Base-by-base conservation (phyloP, 768 basidiomycete genomes). In the Rhodotorula toruloides region DNA sequence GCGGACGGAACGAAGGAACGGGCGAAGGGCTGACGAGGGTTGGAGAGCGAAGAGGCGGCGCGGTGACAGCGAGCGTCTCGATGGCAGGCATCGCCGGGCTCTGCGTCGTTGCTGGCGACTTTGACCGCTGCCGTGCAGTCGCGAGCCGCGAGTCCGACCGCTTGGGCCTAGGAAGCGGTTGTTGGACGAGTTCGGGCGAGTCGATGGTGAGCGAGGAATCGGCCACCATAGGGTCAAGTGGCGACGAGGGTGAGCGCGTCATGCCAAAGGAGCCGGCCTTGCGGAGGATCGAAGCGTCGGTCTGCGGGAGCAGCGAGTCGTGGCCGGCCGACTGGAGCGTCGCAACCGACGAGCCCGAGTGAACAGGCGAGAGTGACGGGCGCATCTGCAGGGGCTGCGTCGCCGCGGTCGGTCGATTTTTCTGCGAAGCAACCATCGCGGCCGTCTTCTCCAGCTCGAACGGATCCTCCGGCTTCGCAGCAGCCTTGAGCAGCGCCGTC, bases 231-330 rank as follows among this genome's bases (percentile, higher is more conserved):
- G 71, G 71, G 32, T 67, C 66, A 9, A 74, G 67, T 10, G 73
- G 71, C 10, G 57, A 44, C 32, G 71, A 64, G 12, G 65, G 68
- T 16, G 63, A 67, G 21, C 55, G 61, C 31, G 27, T 55, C 44
- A 62, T 31, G 1, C 59, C 70, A 11, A 44, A 47, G 39, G 68
- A 44, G n/a, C 31, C 42, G 34, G 44, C 32, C n/a, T 60, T 63
- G 21, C 58, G 68, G 11, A 14, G 65, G 71, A 59, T 65, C 17
- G 62, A 69, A n/a, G 61, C 73, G 54, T 74, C 73, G 34, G 68
- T 67, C 46, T 74, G 73, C 2, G 73, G 73, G 13, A 74, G 65
- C 32, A 74, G 67, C 27, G 67, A 59, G 48, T 71, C 64, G 54
- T 72, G 71, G 13, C 71, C 68, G 13, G 27, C 37, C 22, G 67